phyloP scores from a whole-genome alignment of 2,329 filamentous ascomycete genomes.

The Cladosporium sp. region DNA sequence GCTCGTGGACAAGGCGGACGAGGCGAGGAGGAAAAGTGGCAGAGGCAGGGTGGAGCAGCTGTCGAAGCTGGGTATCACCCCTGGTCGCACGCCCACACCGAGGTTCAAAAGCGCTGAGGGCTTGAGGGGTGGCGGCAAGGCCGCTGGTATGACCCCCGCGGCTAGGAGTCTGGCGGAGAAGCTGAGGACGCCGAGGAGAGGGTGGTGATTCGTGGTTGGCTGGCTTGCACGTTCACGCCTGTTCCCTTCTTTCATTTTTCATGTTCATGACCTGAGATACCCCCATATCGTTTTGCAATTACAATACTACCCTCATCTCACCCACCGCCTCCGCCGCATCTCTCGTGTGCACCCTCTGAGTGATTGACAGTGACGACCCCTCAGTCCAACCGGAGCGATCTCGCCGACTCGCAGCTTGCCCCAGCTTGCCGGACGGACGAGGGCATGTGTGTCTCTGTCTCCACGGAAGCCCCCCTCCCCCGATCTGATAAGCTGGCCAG shows the following conservation, averaged over 20 bases:
- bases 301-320: background rate
- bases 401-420: too few relatives aligned
- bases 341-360: too few relatives aligned
- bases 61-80: slow-evolving; percentile 33
- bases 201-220: slow-evolving; percentile 7
- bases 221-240: too few relatives aligned
- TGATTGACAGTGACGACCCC: too few relatives aligned
- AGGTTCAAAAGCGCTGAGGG: slow-evolving; percentile 56
- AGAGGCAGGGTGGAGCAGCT: slow-evolving; percentile 39
- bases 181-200: slow-evolving; percentile 44
- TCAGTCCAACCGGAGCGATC: too few relatives aligned
- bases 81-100: slow-evolving; percentile 59
- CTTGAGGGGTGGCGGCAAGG: slow-evolving; percentile 33
- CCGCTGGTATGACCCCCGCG: slow-evolving; percentile 61
- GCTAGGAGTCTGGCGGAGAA: slow-evolving; percentile 64
- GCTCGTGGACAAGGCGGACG: slow-evolving; percentile 78
- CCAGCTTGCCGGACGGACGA: too few relatives aligned
- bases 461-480: background rate
- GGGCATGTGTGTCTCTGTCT: too few relatives aligned
- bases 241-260: slow-evolving; percentile 4
- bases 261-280: slow-evolving; percentile 5
- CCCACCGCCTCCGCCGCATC: too few relatives aligned
- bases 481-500: slow-evolving; percentile 8
- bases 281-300: slow-evolving; percentile 7
- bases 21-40: slow-evolving; percentile 64